phyloP scores from a whole-genome alignment of 805 yeast species.

The Clavispora asparagi region DNA sequence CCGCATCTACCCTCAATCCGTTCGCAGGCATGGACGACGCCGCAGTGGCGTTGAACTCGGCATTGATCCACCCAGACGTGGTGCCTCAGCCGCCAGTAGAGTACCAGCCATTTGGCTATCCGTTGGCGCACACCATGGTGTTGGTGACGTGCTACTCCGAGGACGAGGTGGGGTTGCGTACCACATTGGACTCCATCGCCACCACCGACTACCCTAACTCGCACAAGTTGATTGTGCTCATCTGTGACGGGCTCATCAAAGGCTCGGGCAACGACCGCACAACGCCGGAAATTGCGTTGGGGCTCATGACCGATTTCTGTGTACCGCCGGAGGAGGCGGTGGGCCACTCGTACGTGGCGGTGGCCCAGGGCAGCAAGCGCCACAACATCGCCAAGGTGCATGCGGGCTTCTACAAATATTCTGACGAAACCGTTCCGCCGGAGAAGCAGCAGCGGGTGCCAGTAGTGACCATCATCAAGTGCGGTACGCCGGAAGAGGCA shows the following conservation, averaged over 20 bases:
- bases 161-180: conserved; percentile 77
- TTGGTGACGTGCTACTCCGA: conserved; percentile 92
- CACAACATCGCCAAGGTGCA: conserved; percentile 98
- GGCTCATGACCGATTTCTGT: conserved; percentile 73
- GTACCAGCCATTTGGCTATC: conserved; percentile 70
- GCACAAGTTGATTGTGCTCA: conserved; percentile 76
- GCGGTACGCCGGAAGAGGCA: conserved; percentile 82
- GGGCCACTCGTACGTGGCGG: conserved; percentile 89
- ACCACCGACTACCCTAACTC: conserved; percentile 95
- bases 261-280: conserved; percentile 87
- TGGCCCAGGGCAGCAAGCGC: conserved; percentile 88
- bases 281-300: conserved; percentile 86
- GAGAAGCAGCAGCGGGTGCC: conserved; percentile 88
- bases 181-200: conserved; percentile 88
- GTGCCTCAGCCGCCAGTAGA: conserved; percentile 89
- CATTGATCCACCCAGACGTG: conserved; percentile 65
- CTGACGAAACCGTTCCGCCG: conserved; percentile 64
- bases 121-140: conserved; percentile 47
- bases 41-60: conserved; percentile 48
- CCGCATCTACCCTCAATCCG: conserved; percentile 25
- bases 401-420: conserved; percentile 88
- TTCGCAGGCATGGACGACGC: conserved; percentile 28
- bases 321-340: conserved; percentile 69
- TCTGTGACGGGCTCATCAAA: conserved; percentile 92
- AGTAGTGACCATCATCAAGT: conserved; percentile 69